Base-by-base conservation (phyloP, 129 eudicot genomes). In the Helianthus annuus region DNA sequence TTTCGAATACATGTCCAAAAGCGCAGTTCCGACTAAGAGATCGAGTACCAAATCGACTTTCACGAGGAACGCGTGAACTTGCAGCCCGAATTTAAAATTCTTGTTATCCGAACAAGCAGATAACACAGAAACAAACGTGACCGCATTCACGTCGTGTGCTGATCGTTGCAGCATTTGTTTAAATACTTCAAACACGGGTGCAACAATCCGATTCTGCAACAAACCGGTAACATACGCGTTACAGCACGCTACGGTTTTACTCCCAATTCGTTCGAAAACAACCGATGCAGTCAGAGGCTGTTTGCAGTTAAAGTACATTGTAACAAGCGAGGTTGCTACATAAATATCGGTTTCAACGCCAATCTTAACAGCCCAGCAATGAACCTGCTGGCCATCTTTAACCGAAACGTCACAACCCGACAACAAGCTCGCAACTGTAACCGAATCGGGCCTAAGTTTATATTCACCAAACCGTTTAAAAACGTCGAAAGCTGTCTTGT, bases 1-100 rank as follows among this genome's bases (percentile, higher is more conserved):
- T 78, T 92, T 92, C 0, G 86, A 85, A 70, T 92, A 92, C 96
- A 92, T 85, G 76, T 85, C 91, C 7, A 92, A 75, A 63, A 92
- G 81, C 24, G 89, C 83, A 66, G 97, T 94, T 61, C 93, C 96
- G 46, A 83, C 85, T 48, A 82, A 81, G 8, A 80, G 57, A 40
- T 90, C 86, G 7, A 72, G 49, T 19, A 13, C 66, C 36, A 77
- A 63, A 71, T 65, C 65, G 44, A 71, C 39, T 83, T 84, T 94
- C 38, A 76, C 66, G 39, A 85, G 76, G 17, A 78, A 9, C 70
- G 82, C 91, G 42, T 94, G 98, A 77, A 94, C 69, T 71, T 85
- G 93, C 69, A 62, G 68, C 27, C 96, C 98, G 56, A 73, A 84
- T 49, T 54, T 82, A 32, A 84, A 17, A 64, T 79, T 40, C 71